These are phyloP conservation scores for Ceratobasidium papillatum DNA, from an alignment of 1,284 basidiomycete species.

Conservation along the genomic window DNA sequence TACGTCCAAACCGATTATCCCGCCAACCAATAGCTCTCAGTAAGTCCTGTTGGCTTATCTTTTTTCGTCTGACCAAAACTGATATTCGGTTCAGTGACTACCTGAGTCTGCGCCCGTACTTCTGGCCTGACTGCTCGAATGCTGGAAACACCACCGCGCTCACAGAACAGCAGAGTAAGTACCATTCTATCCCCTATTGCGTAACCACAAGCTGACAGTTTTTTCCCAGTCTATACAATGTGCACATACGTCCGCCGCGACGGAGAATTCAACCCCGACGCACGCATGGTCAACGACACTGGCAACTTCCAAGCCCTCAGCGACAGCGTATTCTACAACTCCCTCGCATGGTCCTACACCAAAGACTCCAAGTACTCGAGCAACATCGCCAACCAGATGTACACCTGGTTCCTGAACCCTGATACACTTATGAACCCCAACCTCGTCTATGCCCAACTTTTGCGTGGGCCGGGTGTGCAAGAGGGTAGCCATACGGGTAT, in stretches of 20 bases:
- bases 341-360: slow-evolving; percentile 51
- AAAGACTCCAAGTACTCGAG: slow-evolving; percentile 45
- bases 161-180: slow-evolving; percentile 42
- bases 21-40: slow-evolving; percentile 47
- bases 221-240: slow-evolving; percentile 14
- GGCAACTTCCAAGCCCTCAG: slow-evolving; percentile 49
- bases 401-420: slow-evolving; percentile 50
- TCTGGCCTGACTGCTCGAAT: slow-evolving; percentile 45
- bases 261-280: slow-evolving; percentile 53
- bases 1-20: slow-evolving; percentile 50
- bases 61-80: slow-evolving; percentile 36
- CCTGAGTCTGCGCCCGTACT: slow-evolving; percentile 45
- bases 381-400: slow-evolving; percentile 44
- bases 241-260: slow-evolving; percentile 45
- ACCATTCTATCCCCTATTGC: neutral
- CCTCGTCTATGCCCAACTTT: slow-evolving; percentile 52
- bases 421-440: slow-evolving; percentile 52
- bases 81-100: slow-evolving; percentile 41
- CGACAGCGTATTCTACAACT: slow-evolving; percentile 51
- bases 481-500: slow-evolving; percentile 47
- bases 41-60: neutral
- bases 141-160: slow-evolving; percentile 45
- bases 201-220: neutral
- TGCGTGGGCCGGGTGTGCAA: slow-evolving; percentile 49
- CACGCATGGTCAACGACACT: slow-evolving; percentile 49